Evolutionary conservation across 2,329 filamentous ascomycete genomes (phyloP).

Genomic region (Xylaria sp.): DNA sequence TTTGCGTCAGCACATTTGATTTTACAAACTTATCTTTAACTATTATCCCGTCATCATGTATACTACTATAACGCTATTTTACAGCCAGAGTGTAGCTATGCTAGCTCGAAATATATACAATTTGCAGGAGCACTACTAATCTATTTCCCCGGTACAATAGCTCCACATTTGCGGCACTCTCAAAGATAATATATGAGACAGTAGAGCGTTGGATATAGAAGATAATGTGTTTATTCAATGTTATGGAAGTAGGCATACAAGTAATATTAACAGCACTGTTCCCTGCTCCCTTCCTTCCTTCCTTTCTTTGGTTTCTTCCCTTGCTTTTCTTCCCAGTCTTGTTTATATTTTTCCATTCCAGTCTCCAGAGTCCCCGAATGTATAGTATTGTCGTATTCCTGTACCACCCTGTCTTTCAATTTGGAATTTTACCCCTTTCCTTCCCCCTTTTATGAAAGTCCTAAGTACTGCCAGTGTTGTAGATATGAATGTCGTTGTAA

Average conservation of each 20-base stretch:
- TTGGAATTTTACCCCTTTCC: not conserved
- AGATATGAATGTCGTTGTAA: not conserved
- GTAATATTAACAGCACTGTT: not conserved
- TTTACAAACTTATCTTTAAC: not conserved
- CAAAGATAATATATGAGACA: not conserved
- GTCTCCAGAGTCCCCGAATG: not conserved
- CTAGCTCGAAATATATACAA: not conserved
- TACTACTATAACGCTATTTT: not conserved
- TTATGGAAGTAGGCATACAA: not conserved
- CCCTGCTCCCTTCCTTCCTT: not conserved
- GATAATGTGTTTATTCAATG: not conserved
- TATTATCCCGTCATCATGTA: not conserved
- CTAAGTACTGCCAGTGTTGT: not conserved
- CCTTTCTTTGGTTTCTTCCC: not conserved
- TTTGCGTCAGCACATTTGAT: not conserved
- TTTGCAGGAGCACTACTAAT: not conserved
- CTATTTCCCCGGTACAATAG: not conserved
- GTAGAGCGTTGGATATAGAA: not conserved
- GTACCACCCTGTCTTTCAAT: not conserved
- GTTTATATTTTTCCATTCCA: not conserved
- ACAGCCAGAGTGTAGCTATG: not conserved
- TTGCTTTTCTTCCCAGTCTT: not conserved
- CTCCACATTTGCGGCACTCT: too few relatives aligned
- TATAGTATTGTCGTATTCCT: not conserved
- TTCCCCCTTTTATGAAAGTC: not conserved